These are phyloP conservation scores for Arabidopsis suecica DNA, from an alignment of 345 rosid species.

Conservation along the genomic window DNA sequence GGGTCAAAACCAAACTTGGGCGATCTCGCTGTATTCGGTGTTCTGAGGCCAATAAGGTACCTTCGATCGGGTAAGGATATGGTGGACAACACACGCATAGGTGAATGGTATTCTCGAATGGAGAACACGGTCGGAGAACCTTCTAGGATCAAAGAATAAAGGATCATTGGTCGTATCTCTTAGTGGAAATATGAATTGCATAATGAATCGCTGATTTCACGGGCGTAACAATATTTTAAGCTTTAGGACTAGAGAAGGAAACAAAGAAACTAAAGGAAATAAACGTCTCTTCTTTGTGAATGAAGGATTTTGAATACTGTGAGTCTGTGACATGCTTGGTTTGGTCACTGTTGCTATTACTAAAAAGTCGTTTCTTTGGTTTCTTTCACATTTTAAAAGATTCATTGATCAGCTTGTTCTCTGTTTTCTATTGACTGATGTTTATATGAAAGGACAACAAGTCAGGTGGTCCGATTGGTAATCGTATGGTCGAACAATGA, in stretches of 20 bases:
- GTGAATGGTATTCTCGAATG: conserved; percentile 86
- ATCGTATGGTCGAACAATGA: not conserved
- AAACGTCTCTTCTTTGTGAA: conserved; percentile 34
- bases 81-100: conserved; percentile 86
- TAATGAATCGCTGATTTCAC: conserved; percentile 24
- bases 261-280: conserved; percentile 16
- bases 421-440: not conserved
- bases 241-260: conserved; percentile 33
- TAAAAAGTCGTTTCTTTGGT: not conserved
- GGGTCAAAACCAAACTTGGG: conserved; percentile 85
- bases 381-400: not conserved
- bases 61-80: conserved; percentile 84
- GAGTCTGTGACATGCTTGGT: conserved; percentile 10
- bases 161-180: conserved; percentile 8
- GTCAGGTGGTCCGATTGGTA: not conserved
- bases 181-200: conserved; percentile 26
- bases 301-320: conserved; percentile 9
- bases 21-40: conserved; percentile 91
- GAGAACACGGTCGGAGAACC: conserved; percentile 73
- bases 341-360: conserved; percentile 14
- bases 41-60: conserved; percentile 86
- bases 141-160: conserved; percentile 54
- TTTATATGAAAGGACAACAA: not conserved
- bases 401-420: not conserved
- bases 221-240: conserved; percentile 20